phyloP scores from a whole-genome alignment of 768 basidiomycete species.

The Suillus occidentalis region DNA sequence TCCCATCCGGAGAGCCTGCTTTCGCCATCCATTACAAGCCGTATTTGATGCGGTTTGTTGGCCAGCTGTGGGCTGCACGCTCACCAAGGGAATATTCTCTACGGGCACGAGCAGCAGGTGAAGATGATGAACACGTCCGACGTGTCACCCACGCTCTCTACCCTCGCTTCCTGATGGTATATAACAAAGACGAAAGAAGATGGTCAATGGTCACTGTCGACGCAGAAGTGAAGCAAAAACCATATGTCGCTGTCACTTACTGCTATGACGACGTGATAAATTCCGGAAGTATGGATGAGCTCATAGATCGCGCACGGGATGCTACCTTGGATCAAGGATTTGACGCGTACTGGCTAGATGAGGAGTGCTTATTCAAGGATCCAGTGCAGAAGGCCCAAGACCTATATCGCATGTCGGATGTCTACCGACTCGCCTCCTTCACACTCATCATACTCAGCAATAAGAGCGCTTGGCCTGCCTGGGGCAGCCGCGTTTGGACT shows the following conservation, averaged over 20 bases:
- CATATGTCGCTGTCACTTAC: slow-evolving; percentile 23
- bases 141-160: slow-evolving; percentile 14
- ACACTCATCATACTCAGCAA: slow-evolving; percentile 24
- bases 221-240: slow-evolving; percentile 10
- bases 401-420: slow-evolving; percentile 25
- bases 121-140: background rate
- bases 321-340: slow-evolving; percentile 6
- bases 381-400: slow-evolving; percentile 14
- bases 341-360: slow-evolving; percentile 26
- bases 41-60: slow-evolving; percentile 20
- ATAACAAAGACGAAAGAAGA: background rate
- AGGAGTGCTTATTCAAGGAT: slow-evolving; percentile 5
- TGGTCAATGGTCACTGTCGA: slow-evolving; percentile 10
- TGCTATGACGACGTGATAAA: slow-evolving; percentile 12
- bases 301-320: background rate
- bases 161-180: slow-evolving; percentile 20
- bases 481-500: slow-evolving; percentile 27
- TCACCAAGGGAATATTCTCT: slow-evolving; percentile 23
- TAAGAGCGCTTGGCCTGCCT: slow-evolving; percentile 14
- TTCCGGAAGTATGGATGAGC: background rate
- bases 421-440: slow-evolving; percentile 22
- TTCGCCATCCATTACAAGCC: slow-evolving; percentile 15
- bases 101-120: slow-evolving; percentile 9
- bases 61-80: slow-evolving; percentile 26
- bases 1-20: slow-evolving; percentile 7